phyloP scores from a whole-genome alignment of 768 basidiomycete species.

The Suillus placidus region DNA sequence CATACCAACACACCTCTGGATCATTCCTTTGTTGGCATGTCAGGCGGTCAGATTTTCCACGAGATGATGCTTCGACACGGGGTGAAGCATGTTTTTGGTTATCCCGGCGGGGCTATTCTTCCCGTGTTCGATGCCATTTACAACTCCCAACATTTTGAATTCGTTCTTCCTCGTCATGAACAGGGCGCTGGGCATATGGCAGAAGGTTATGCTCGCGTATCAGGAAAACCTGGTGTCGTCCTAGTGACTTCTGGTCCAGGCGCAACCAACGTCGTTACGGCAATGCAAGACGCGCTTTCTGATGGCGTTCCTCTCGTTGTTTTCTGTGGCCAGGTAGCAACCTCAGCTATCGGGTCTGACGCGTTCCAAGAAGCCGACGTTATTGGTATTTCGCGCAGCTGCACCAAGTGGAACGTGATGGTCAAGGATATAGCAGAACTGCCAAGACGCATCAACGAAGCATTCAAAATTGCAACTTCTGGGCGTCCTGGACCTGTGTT shows the following conservation, averaged over 20 bases:
- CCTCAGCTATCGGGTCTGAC: conserved; percentile 97
- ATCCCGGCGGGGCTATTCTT: conserved; percentile 96
- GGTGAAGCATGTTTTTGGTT: conserved; percentile 97
- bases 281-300: conserved; percentile 96
- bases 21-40: conserved; percentile 88
- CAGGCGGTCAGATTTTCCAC: conserved; percentile 97
- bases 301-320: conserved; percentile 96
- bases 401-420: conserved; percentile 99
- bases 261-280: conserved; percentile 96
- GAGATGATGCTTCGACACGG: conserved; percentile 99
- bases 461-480: conserved; percentile 98
- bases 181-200: conserved; percentile 99
- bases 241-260: conserved; percentile 98
- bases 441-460: conserved; percentile 95
- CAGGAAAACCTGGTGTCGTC: conserved; percentile 95
- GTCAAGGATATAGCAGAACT: conserved; percentile 96
- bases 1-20: conserved; percentile 60
- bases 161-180: conserved; percentile 94
- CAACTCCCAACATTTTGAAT: conserved; percentile 93
- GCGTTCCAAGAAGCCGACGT: conserved; percentile 99
- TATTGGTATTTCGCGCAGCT: conserved; percentile 93
- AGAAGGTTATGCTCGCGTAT: conserved; percentile 96
- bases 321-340: conserved; percentile 98
- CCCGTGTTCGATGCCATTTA: conserved; percentile 99
- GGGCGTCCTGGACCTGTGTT: conserved; percentile 97